Percentiles rank a stretch among this genome's conserved stretches.
phyloP scores from a whole-genome alignment of 371 early-diverging fungal species.

The Mortierella sp. region DNA sequence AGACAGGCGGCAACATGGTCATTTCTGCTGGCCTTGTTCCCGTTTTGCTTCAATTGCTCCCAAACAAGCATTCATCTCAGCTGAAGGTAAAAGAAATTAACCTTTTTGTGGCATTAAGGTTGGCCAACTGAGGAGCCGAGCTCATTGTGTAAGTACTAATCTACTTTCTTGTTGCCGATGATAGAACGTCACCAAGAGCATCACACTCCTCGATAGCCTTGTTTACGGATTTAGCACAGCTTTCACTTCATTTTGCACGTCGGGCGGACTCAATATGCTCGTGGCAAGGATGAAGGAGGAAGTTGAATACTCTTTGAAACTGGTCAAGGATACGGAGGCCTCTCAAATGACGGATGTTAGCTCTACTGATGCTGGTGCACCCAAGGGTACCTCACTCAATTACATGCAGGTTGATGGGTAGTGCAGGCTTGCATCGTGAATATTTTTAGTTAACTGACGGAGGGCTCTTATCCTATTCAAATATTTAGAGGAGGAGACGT shows the following conservation, averaged over 20 bases:
- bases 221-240: constrained; percentile 83
- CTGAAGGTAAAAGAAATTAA: constrained; percentile 63
- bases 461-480: too few species aligned
- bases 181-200: constrained; percentile 77
- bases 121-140: too few species aligned
- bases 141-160: neutral
- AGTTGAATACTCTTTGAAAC: constrained; percentile 63
- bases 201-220: constrained; percentile 85
- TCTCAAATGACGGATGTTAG: constrained; percentile 60
- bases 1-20: constrained; percentile 91
- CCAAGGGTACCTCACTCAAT: constrained; percentile 36
- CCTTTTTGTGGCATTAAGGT: neutral
- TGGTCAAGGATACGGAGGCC: constrained; percentile 46
- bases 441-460: neutral
- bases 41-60: constrained; percentile 75
- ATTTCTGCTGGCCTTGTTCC: constrained; percentile 93
- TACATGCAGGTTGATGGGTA: neutral
- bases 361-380: constrained; percentile 18
- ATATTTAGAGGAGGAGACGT: constrained; percentile 40
- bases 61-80: constrained; percentile 64
- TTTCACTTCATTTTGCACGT: constrained; percentile 86
- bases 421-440: neutral
- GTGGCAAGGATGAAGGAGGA: constrained; percentile 85
- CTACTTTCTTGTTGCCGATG: neutral
- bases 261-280: constrained; percentile 85